A percentile compares a stretch with the other conserved stretches of the same genome.
Conservation (phyloP, 208 protist genomes). For the Trypanosoma cruzi region DNA sequence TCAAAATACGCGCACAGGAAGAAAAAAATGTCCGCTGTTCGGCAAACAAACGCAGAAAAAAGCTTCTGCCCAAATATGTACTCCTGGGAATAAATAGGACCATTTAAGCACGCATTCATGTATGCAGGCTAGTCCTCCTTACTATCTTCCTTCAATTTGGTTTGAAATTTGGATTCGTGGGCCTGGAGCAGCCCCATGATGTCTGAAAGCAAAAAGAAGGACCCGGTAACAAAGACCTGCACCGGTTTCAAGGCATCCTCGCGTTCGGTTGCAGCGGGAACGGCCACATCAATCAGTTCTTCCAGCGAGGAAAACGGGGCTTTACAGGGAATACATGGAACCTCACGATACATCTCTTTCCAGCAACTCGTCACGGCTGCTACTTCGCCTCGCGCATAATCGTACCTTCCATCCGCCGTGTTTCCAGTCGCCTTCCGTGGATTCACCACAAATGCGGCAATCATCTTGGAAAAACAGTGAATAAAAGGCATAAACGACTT, state of each 20-base stretch:
- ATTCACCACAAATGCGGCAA: conserved; percentile 57
- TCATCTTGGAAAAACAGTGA: conserved; percentile 59
- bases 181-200: conserved; percentile 48
- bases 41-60: no score
- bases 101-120: no score
- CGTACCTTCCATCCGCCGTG: conserved; percentile 6
- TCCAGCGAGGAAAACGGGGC: conserved; percentile 52
- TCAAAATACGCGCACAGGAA: background rate
- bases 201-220: conserved; percentile 84
- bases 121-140: no score
- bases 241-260: conserved; percentile 67
- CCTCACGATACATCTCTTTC: conserved; percentile 69
- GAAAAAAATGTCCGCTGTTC: no score
- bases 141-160: background rate
- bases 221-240: conserved; percentile 85
- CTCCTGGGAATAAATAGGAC: no score
- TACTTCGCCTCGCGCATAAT: conserved; percentile 36
- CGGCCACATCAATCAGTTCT: conserved; percentile 58
- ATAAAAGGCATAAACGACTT: conserved; percentile 80
- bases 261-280: conserved; percentile 42
- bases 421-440: conserved; percentile 38
- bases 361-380: conserved; percentile 52
- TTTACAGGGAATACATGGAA: conserved; percentile 61
- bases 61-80: no score
- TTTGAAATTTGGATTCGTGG: conserved; percentile 19